Base-by-base conservation (phyloP, 1,284 basidiomycete species). In the Anthracocystis setariae region DNA sequence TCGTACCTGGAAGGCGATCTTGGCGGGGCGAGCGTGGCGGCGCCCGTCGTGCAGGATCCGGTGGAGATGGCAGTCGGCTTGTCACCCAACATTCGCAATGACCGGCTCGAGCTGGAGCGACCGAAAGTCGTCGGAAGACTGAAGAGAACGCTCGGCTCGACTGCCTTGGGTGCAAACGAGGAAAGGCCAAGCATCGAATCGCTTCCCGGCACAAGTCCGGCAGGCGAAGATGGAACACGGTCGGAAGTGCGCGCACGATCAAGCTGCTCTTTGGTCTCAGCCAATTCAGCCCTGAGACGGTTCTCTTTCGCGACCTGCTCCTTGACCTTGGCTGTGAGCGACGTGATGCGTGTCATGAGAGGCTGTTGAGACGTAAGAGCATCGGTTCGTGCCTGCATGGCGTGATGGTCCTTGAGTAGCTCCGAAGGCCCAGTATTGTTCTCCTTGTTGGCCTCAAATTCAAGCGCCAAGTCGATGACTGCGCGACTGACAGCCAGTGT, bases 131-230 rank as follows among this genome's bases (percentile, higher is more conserved):
- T 42, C 21, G 18, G 40, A 8, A 21, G 21, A 15, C 4, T 20
- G 45, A 57, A 21, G n/a, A 60, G 44, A 15, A 40, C 43, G 35
- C 43, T 43, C 1, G 29, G 5, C 20, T 52, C 48, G 18, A 33
- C 38, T 1, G 29, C 18, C 32, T 23, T 48, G n/a, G 60, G 39
- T 5, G 66, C 59, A 10, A 55, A 69, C 0, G 59, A 63, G 8
- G 66, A 63, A 10, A 69, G 43, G n/a, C 66, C 66, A 13, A 69
- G 51, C 59, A 63, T 69, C 27, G 59, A 62, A 17, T 58, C 51
- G 38, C 20, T 50, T 8, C 37, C 60, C 15, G 59, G 55, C 12
- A 39, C 23, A 18, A 55, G 51, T 5, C 67, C 60, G 17, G 24
- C 37, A 8, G 57, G 56, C 39, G 68, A 71, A 10, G 47, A 43